A percentile compares a stretch with the other conserved stretches of the same genome.
These are phyloP conservation scores for Noccaea bulbosa DNA, from an alignment of 345 rosid genomes.

Conservation along the genomic window DNA sequence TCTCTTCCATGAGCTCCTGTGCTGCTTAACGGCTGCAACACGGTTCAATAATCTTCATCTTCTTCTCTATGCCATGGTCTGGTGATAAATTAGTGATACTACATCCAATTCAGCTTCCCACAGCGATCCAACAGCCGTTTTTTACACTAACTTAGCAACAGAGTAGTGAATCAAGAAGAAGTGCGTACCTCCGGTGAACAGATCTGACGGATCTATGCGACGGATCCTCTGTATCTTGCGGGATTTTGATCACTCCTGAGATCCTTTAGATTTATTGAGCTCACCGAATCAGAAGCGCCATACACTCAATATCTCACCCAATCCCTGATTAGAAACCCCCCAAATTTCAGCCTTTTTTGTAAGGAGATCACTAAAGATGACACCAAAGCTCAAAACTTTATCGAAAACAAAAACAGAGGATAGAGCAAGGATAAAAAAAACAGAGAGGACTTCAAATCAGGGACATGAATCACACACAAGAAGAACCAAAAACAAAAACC, in stretches of 20 bases:
- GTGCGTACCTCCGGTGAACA: slow-evolving; percentile 30
- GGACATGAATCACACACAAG: slow-evolving; percentile 18
- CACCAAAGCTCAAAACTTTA: slow-evolving; percentile 35
- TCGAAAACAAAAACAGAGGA: slow-evolving; percentile 22
- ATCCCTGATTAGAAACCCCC: slow-evolving; percentile 25
- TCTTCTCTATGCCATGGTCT: slow-evolving; percentile 20
- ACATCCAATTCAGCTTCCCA: slow-evolving; percentile 31
- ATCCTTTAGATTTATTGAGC: slow-evolving; percentile 21
- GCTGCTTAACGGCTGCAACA: slow-evolving; percentile 8
- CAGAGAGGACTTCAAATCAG: slow-evolving; percentile 21
- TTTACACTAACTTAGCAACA: neutral
- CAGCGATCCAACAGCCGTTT: slow-evolving; percentile 1
- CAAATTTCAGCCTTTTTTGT: neutral
- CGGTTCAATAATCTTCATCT: slow-evolving; percentile 8
- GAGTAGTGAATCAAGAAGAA: slow-evolving; percentile 29
- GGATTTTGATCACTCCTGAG: slow-evolving; percentile 8
- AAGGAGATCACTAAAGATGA: slow-evolving; percentile 10
- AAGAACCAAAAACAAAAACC: neutral
- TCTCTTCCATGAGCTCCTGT: slow-evolving; percentile 72
- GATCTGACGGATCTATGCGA: slow-evolving; percentile 43
- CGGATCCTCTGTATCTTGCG: slow-evolving; percentile 26
- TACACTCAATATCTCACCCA: slow-evolving; percentile 1
- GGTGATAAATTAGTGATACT: slow-evolving; percentile 6
- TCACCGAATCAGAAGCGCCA: neutral
- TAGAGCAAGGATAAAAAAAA: neutral